These are phyloP conservation scores for Fragaria iinumae DNA, from an alignment of 306 rosid genomes.

Conservation along the genomic window DNA sequence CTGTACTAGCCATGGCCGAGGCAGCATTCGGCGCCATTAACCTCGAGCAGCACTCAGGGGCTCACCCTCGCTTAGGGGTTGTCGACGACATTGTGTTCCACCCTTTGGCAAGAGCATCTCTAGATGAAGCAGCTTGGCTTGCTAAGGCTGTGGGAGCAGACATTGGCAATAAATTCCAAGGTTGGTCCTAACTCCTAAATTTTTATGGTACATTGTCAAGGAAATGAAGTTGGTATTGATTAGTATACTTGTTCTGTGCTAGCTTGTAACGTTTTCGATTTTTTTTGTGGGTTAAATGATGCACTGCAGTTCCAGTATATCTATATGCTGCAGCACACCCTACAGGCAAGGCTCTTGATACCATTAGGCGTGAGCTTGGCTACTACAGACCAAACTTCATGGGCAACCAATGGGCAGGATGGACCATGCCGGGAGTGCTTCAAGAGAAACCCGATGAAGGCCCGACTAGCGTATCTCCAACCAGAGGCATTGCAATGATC, in stretches of 20 bases:
- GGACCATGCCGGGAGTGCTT: constrained; percentile 60
- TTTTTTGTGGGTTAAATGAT: not conserved
- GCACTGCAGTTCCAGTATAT: constrained; percentile 75
- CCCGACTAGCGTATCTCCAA: constrained; percentile 39
- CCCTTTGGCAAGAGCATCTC: constrained; percentile 58
- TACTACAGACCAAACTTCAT: constrained; percentile 47
- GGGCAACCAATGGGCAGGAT: constrained; percentile 89
- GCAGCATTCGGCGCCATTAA: constrained; percentile 62
- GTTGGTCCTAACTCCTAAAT: constrained; percentile 26
- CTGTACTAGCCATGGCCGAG: constrained; percentile 64
- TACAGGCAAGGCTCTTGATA: constrained; percentile 64
- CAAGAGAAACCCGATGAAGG: constrained; percentile 67
- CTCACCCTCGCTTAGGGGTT: constrained; percentile 78
- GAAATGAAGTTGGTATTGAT: not conserved
- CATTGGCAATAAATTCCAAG: constrained; percentile 61
- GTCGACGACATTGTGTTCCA: constrained; percentile 88
- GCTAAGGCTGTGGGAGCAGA: constrained; percentile 74
- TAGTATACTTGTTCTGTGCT: not conserved
- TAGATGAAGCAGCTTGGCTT: constrained; percentile 81
- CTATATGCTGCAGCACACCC: constrained; percentile 89
- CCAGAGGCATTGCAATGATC: constrained; percentile 67
- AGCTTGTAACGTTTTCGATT: not conserved
- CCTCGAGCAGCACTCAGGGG: constrained; percentile 67
- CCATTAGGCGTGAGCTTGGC: constrained; percentile 71
- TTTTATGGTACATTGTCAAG: not conserved